Evolutionary conservation across 2,329 filamentous ascomycete genomes (phyloP).

Genomic region (Xylariaceae sp.): DNA sequence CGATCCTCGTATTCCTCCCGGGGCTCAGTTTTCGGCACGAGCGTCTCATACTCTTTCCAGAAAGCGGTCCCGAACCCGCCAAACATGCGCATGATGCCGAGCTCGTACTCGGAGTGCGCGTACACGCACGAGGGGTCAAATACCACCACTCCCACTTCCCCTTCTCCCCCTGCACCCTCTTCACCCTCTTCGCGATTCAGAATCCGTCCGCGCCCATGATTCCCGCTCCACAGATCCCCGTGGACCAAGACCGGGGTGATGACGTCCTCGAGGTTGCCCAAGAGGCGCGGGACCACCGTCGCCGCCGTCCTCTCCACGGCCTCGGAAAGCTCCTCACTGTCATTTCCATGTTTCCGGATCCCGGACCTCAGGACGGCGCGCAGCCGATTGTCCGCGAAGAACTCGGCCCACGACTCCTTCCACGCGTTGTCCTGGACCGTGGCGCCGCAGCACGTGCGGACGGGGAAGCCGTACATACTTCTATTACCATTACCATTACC

Average conservation of each 20-base stretch:
- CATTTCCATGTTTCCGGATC: constrained; percentile 56
- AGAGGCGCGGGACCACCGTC: constrained; percentile 70
- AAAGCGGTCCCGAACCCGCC: constrained; percentile 73
- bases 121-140: constrained; percentile 80
- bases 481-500: constrained; percentile 49
- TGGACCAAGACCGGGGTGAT: constrained; percentile 78
- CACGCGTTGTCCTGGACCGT: constrained; percentile 77
- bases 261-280: constrained; percentile 58
- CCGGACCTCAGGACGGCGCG: constrained; percentile 56
- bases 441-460: constrained; percentile 79
- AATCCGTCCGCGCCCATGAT: constrained; percentile 64
- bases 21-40: constrained; percentile 77
- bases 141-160: constrained; percentile 64
- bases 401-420: constrained; percentile 71
- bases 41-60: constrained; percentile 67
- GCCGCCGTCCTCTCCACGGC: constrained; percentile 60
- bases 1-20: constrained; percentile 80
- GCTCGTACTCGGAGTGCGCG: constrained; percentile 81
- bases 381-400: constrained; percentile 74
- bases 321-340: constrained; percentile 54
- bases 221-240: constrained; percentile 92
- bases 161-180: constrained; percentile 34
- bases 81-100: constrained; percentile 97
- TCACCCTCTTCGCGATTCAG: too few species aligned
- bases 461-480: constrained; percentile 76